Evolutionary conservation across 2,329 filamentous ascomycete species (phyloP).

Genomic region (Cladosporium sp.): DNA sequence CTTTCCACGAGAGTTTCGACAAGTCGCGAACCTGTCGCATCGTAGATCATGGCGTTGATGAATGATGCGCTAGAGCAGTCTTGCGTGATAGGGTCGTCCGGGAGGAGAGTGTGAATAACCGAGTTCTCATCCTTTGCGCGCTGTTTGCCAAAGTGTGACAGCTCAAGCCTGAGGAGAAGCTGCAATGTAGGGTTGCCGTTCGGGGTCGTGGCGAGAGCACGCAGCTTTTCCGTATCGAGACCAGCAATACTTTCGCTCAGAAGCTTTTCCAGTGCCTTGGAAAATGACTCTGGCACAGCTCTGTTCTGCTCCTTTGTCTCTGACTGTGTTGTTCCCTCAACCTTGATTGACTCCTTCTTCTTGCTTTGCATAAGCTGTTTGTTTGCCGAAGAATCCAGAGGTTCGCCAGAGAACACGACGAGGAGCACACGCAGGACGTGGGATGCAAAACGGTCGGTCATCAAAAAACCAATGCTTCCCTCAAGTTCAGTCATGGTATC

Average conservation of each 20-base stretch:
- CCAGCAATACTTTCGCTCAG: conserved; percentile 69
- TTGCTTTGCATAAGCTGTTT: conserved; percentile 82
- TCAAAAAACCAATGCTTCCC: conserved; percentile 71
- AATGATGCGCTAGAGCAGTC: conserved; percentile 71
- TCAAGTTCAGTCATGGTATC: conserved; percentile 83
- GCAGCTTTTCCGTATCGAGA: conserved; percentile 73
- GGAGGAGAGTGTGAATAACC: conserved; percentile 71
- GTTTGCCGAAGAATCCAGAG: conserved; percentile 64
- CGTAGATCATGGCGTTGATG: conserved; percentile 81
- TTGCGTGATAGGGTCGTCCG: conserved; percentile 71
- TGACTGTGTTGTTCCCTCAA: conserved; percentile 48
- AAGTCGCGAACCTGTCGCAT: conserved; percentile 82
- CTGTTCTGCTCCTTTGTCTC: conserved; percentile 32
- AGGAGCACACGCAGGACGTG: conserved; percentile 84
- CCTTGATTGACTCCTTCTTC: conserved; percentile 78
- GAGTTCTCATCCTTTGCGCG: conserved; percentile 61
- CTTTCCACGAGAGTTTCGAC: conserved; percentile 79
- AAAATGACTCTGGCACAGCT: conserved; percentile 74
- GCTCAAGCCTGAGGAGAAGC: conserved; percentile 79
- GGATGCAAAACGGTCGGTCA: conserved; percentile 86
- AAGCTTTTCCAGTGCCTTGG: conserved; percentile 71
- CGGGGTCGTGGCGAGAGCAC: conserved; percentile 79
- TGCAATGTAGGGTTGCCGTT: conserved; percentile 93
- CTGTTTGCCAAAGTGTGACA: conserved; percentile 65
- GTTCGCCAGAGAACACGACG: conserved; percentile 76